A percentile compares a stretch with the other conserved stretches of the same genome.
Conservation (phyloP, 208 protist genomes). For the Acanthamoeba divionensis region DNA sequence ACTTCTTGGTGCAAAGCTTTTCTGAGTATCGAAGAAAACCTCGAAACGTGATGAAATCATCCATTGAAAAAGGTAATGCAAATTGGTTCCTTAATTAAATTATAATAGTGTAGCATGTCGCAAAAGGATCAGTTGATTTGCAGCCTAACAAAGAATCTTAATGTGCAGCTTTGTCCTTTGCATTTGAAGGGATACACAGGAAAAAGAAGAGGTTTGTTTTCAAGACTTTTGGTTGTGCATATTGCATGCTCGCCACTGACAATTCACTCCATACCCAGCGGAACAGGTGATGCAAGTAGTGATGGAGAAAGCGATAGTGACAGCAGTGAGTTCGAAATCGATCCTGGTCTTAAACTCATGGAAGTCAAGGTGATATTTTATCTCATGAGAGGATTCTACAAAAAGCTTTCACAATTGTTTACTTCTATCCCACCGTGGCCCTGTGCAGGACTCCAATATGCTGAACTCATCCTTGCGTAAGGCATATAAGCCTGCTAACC, state of each 20-base stretch:
- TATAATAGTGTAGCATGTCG: neutral
- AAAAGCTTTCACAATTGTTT: neutral
- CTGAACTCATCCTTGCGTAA: neutral
- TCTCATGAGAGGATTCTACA: too few species aligned
- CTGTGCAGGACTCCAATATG: constrained; percentile 13
- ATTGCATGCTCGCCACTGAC: neutral
- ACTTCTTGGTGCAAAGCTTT: neutral
- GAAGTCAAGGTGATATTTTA: constrained; percentile 36
- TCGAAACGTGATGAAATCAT: neutral
- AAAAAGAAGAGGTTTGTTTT: neutral
- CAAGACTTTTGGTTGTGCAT: too few species aligned
- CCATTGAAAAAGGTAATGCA: neutral
- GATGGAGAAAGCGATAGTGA: constrained; percentile 5
- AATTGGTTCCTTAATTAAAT: neutral
- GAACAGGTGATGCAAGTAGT: neutral
- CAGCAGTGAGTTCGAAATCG: constrained; percentile 19
- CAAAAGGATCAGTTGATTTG: neutral
- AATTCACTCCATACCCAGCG: neutral
- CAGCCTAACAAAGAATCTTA: too few species aligned
- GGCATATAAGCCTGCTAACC: constrained; percentile 1
- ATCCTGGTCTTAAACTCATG: constrained; percentile 11
- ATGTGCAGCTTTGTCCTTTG: neutral
- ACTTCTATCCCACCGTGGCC: neutral
- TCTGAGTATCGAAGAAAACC: neutral
- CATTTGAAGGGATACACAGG: neutral